Percentiles rank a stretch among this genome's conserved stretches.
These are phyloP conservation scores for Chalciporus sp. DNA, from an alignment of 1,284 basidiomycete genomes.

Conservation along the genomic window DNA sequence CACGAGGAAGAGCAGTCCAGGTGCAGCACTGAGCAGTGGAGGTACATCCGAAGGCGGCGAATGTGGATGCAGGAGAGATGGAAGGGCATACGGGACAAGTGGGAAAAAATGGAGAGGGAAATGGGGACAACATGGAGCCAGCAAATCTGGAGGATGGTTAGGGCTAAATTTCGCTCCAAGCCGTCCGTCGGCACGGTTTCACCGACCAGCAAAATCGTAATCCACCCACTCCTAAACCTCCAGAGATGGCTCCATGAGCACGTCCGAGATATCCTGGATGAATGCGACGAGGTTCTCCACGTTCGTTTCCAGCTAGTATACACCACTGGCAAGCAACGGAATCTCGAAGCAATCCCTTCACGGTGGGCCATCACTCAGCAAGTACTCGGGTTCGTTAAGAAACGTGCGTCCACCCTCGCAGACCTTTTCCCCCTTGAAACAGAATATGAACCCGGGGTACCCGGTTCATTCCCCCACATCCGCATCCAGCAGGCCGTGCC, in stretches of 20 bases:
- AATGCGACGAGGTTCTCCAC: conserved; percentile 55
- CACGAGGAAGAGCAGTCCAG: too few species aligned
- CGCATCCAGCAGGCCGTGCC: conserved; percentile 34
- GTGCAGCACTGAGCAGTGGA: too few species aligned
- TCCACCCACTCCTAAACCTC: conserved; percentile 18
- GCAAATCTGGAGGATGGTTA: too few species aligned
- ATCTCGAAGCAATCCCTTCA: conserved; percentile 46
- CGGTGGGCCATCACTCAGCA: conserved; percentile 50
- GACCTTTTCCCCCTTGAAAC: conserved; percentile 21
- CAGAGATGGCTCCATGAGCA: conserved; percentile 40
- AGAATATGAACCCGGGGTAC: conserved; percentile 8
- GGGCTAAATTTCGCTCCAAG: too few species aligned
- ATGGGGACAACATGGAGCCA: too few species aligned
- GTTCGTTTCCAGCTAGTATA: conserved; percentile 54
- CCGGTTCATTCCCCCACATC: conserved; percentile 36
- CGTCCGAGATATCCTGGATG: conserved; percentile 51
- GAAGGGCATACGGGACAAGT: too few species aligned
- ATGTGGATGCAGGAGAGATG: too few species aligned
- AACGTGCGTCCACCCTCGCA: conserved; percentile 13
- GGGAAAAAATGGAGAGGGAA: too few species aligned
- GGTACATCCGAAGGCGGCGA: too few species aligned
- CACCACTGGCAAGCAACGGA: conserved; percentile 43
- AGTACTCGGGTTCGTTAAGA: conserved; percentile 34
- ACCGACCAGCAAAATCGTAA: too few species aligned
- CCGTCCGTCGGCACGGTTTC: too few species aligned